Percentiles rank a stretch among this genome's conserved stretches.
phyloP scores from a whole-genome alignment of 1,139 yeast genomes.

The Blastobotrys capitulatus region DNA sequence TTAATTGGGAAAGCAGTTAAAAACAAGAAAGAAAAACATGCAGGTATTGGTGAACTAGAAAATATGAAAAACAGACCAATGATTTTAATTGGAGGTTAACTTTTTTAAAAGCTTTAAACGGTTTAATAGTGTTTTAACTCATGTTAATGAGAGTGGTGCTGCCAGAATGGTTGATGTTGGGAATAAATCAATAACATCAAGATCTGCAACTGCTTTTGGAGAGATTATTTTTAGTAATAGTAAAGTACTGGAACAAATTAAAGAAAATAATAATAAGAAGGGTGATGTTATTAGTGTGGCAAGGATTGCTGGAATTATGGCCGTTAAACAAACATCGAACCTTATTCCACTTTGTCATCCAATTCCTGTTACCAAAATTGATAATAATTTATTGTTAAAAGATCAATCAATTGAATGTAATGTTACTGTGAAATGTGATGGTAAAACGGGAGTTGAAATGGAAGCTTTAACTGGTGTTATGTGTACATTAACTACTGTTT shows the following conservation, averaged over 20 bases:
- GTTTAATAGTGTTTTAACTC: constrained; percentile 31
- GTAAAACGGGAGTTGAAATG: constrained; percentile 52
- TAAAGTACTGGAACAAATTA: constrained; percentile 31
- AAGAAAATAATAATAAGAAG: constrained; percentile 38
- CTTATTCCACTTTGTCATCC: constrained; percentile 49
- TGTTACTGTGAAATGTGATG: constrained; percentile 39
- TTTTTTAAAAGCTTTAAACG: background rate
- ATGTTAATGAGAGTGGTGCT: constrained; percentile 39
- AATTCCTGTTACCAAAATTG: constrained; percentile 37
- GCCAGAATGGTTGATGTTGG: constrained; percentile 47
- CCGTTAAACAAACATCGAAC: constrained; percentile 41
- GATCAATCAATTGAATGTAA: constrained; percentile 23
- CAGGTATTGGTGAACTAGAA: constrained; percentile 43
- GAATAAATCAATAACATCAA: constrained; percentile 34
- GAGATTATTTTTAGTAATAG: constrained; percentile 35
- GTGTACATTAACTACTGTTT: constrained; percentile 41
- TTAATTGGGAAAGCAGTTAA: constrained; percentile 42
- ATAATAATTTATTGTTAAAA: constrained; percentile 27
- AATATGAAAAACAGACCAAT: constrained; percentile 46
- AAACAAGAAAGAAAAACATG: constrained; percentile 43
- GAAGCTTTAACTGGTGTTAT: constrained; percentile 45
- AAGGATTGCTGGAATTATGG: constrained; percentile 47
- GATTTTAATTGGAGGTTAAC: constrained; percentile 48
- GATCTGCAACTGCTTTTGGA: constrained; percentile 42
- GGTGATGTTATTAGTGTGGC: constrained; percentile 47